phyloP scores from a whole-genome alignment of 495 filamentous ascomycete species.

The Hypoxylon trugodes region DNA sequence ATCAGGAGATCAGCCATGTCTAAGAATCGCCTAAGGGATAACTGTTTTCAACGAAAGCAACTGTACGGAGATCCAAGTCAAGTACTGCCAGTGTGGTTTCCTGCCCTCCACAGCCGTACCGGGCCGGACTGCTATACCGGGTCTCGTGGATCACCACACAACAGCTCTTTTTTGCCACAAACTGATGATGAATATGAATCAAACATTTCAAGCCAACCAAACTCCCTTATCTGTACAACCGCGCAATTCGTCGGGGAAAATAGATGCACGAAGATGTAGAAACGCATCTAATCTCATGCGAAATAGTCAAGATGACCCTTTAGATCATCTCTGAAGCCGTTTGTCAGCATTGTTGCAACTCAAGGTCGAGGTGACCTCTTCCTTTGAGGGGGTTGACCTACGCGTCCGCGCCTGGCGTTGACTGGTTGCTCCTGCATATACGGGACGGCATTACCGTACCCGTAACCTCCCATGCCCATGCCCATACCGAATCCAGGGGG shows the following conservation, averaged over 20 bases:
- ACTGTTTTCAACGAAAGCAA: constrained; percentile 32
- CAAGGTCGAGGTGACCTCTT: constrained; percentile 45
- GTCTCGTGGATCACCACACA: constrained; percentile 17
- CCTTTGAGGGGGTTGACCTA: constrained; percentile 53
- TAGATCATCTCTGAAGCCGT: constrained; percentile 42
- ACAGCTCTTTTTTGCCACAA: constrained; percentile 25
- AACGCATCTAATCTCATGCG: constrained; percentile 23
- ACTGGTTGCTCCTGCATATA: constrained; percentile 60
- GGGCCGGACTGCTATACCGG: constrained; percentile 29
- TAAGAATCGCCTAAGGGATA: constrained; percentile 37
- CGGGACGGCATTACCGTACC: constrained; percentile 55
- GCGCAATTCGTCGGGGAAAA: constrained; percentile 14
- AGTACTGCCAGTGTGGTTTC: constrained; percentile 39
- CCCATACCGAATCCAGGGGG: constrained; percentile 61
- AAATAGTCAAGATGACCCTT: constrained; percentile 26
- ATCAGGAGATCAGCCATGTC: constrained; percentile 20
- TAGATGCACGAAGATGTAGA: constrained; percentile 25
- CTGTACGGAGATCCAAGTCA: constrained; percentile 36
- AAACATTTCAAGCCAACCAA: constrained; percentile 37
- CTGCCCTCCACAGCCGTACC: constrained; percentile 38
- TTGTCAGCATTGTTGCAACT: constrained; percentile 36
- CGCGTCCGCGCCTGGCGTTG: constrained; percentile 61
- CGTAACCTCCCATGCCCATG: constrained; percentile 56
- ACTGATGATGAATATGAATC: constrained; percentile 36
- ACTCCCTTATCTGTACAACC: constrained; percentile 42